Percentiles rank a stretch among this genome's conserved stretches.
Evolutionary conservation across 2,329 filamentous ascomycete species (phyloP).

Genomic region (Fusarium avenaceum): DNA sequence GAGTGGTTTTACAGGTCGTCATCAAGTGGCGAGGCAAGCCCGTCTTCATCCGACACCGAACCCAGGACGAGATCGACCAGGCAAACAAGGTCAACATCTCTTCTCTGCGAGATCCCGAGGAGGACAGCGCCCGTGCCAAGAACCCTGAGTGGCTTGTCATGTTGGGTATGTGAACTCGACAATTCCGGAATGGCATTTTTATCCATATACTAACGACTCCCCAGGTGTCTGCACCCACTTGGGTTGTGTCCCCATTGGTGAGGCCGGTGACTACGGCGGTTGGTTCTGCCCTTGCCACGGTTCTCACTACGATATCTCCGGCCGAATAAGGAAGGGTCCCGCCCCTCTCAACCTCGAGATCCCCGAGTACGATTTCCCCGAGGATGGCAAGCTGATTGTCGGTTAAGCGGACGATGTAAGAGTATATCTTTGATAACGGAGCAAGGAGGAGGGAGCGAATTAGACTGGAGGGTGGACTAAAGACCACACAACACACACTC

Average conservation of each 20-base stretch:
- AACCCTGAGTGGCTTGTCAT: constrained; percentile 99
- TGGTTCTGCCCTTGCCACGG: constrained; percentile 99
- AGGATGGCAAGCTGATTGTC: constrained; percentile 89
- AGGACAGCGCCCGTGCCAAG: constrained; percentile 94
- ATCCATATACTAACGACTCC: constrained; percentile 29
- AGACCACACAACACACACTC: constrained; percentile 38
- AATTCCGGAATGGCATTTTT: background rate
- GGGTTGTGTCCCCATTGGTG: constrained; percentile 98
- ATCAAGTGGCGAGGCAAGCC: constrained; percentile 99
- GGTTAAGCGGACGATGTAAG: constrained; percentile 74
- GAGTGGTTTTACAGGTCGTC: constrained; percentile 75
- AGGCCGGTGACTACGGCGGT: constrained; percentile 96
- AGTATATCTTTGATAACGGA: constrained; percentile 42
- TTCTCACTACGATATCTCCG: constrained; percentile 99
- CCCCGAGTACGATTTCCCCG: constrained; percentile 90
- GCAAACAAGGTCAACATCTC: constrained; percentile 90
- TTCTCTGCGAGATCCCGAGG: constrained; percentile 88
- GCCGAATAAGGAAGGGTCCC: constrained; percentile 96
- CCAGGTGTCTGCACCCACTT: constrained; percentile 98
- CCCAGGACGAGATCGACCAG: constrained; percentile 90
- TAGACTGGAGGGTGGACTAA: constrained; percentile 44
- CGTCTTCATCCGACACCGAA: constrained; percentile 99
- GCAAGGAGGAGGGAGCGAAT: constrained; percentile 36
- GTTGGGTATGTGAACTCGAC: constrained; percentile 75
- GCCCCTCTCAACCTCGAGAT: constrained; percentile 98